Evolutionary conservation across 202 grass and related monocot species (phyloP).

Genomic region (Schoenoplectus triqueter): DNA sequence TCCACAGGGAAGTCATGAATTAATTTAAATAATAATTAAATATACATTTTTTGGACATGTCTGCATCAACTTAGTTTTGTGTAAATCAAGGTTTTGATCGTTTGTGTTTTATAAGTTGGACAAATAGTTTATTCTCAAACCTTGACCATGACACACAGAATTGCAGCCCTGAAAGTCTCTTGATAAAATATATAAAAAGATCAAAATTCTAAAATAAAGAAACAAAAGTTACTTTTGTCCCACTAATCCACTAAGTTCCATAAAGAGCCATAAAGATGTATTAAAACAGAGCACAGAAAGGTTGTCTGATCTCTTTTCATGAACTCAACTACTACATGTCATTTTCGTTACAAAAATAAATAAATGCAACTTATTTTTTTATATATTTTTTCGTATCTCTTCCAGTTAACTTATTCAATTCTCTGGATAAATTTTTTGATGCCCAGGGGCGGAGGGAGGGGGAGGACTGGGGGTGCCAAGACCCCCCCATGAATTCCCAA

Average conservation of each 20-base stretch:
- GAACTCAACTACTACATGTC: constrained; percentile 28
- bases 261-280: constrained; percentile 23
- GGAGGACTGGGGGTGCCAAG: no score
- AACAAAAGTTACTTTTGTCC: constrained; percentile 17
- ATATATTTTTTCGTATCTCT: background rate
- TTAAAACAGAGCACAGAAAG: background rate
- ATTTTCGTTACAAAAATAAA: constrained; percentile 13
- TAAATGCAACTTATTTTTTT: background rate
- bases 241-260: constrained; percentile 36
- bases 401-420: background rate
- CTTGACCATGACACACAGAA: background rate
- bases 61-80: background rate
- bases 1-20: background rate
- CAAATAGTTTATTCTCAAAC: constrained; percentile 1
- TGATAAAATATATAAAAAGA: background rate
- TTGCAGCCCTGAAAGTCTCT: background rate
- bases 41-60: background rate
- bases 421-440: background rate
- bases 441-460: no score
- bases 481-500: no score
- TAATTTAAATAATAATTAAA: background rate
- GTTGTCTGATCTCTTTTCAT: constrained; percentile 17
- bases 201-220: constrained; percentile 1
- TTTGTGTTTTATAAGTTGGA: background rate
- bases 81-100: background rate